A percentile compares a stretch with the other conserved stretches of the same genome.
Evolutionary conservation across 116 monocot genomes (phyloP).

Genomic region (Dioscorea cayenensis): DNA sequence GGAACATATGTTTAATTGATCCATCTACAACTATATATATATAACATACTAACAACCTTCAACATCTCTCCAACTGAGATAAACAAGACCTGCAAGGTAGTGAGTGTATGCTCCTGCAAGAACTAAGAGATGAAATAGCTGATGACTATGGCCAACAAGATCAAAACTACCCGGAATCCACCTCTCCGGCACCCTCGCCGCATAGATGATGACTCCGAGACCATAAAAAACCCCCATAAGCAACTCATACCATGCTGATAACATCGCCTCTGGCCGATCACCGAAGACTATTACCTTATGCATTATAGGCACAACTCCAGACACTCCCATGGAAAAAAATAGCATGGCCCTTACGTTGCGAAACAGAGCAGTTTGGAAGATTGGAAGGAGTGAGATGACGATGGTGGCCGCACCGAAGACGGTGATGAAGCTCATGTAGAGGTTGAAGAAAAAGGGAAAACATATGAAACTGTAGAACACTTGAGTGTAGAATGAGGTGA

Average conservation of each 20-base stretch:
- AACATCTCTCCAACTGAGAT: constrained; percentile 4
- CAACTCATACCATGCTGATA: constrained; percentile 1
- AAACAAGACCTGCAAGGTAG: neutral
- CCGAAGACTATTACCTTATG: constrained; percentile 5
- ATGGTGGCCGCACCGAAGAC: constrained; percentile 3
- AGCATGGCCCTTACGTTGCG: neutral
- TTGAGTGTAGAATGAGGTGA: constrained; percentile 8
- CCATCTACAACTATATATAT: too few relatives aligned
- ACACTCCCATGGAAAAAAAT: constrained; percentile 5
- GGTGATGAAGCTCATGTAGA: constrained; percentile 11
- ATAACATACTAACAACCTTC: too few relatives aligned
- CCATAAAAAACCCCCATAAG: constrained; percentile 1
- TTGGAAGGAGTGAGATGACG: neutral
- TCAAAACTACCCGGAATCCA: constrained; percentile 9
- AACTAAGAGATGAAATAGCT: constrained; percentile 7
- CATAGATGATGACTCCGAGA: constrained; percentile 2
- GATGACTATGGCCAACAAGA: constrained; percentile 5
- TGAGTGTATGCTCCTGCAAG: constrained; percentile 9
- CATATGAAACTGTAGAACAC: constrained; percentile 5
- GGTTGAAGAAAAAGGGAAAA: constrained; percentile 6
- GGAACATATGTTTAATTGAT: too few relatives aligned
- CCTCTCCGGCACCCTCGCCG: constrained; percentile 7
- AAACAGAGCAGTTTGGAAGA: neutral
- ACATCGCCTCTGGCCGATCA: constrained; percentile 1
- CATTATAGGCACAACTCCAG: constrained; percentile 6